Evolutionary conservation across 202 grass and related monocot genomes (phyloP), one percentile per base, ranked within the genome.

Genomic region (Hordeum pubiflorum): DNA sequence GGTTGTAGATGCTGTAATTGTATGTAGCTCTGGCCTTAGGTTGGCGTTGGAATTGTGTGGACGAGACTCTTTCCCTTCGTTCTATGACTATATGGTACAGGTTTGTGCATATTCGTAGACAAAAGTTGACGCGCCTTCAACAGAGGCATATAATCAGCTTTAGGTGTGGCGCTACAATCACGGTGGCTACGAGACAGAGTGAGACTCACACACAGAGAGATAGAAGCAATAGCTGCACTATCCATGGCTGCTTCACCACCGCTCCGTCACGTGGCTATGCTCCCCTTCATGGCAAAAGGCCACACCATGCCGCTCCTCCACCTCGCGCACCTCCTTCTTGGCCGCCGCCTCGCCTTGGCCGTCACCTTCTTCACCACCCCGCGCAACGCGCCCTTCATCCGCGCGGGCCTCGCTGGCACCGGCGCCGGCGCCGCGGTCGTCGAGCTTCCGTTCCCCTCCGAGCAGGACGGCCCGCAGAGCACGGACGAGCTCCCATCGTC

Each of bases 271-370:
- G 69, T 92, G n/a, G 85, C 38, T 44, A 88, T 92, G 36, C 74
- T 95, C 29, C 89, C 92, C 8, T 92, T 92, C 89, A 81, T 95
- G 89, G 79, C 87, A 1, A 91, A 91, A n/a, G 89, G 92, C 71
- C 92, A 91, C 79, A 56, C 75, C 70, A 86, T 89, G 56, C 92
- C 87, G 5, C 80, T 95, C 26, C 10, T 86, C 72, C 85, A 90
- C 72, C 87, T 92, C 10, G 32, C 84, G 37, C 32, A 40, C 20
- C 57, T 83, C 26, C 84, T 94, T 79, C 82, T 72, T 48, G 11
- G 3, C 27, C 87, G 86, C 6, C 34, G 58, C 32, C 84, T 89
- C 26, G 83, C 81, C 15, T 77, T 48, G 3, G 77, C 72, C 20
- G 48, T 87, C 76, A 81, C 63, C 52, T 69, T 91, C 72, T 79